phyloP scores from a whole-genome alignment of 2,329 filamentous ascomycete genomes.

The Beauveria rudraprayagi region DNA sequence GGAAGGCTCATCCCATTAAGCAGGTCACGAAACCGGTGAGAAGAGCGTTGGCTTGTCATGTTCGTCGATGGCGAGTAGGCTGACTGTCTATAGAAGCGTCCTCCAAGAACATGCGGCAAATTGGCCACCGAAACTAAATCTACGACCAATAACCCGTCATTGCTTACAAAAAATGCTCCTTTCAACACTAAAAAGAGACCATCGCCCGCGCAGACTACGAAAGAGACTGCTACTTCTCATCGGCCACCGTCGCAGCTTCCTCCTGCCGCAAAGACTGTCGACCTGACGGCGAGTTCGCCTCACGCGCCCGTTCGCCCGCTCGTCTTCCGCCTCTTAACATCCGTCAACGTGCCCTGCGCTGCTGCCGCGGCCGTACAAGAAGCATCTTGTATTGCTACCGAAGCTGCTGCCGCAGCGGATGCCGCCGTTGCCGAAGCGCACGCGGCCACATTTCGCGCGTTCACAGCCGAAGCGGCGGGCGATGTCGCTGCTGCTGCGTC shows the following conservation, averaged over 20 bases:
- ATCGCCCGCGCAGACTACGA: no score
- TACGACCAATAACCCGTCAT: no score
- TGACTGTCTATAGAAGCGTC: neutral
- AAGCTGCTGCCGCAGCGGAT: neutral
- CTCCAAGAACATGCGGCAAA: no score
- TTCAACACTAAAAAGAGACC: no score
- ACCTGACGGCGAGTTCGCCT: neutral
- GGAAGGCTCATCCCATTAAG: neutral
- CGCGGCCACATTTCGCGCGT: neutral
- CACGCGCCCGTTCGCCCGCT: neutral
- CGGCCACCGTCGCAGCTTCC: no score
- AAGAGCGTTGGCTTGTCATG: neutral
- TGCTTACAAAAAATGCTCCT: no score
- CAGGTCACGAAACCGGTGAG: neutral
- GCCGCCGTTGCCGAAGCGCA: neutral
- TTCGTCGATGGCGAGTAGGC: neutral
- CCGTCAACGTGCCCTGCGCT: neutral
- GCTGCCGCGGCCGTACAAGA: neutral
- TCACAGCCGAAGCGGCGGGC: neutral
- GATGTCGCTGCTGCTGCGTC: neutral
- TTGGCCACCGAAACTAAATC: no score
- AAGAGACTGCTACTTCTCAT: no score
- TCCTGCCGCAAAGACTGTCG: neutral
- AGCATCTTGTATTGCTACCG: neutral
- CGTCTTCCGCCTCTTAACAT: neutral